Base-by-base conservation (phyloP, 768 basidiomycete species). In the Pholiota molesta region DNA sequence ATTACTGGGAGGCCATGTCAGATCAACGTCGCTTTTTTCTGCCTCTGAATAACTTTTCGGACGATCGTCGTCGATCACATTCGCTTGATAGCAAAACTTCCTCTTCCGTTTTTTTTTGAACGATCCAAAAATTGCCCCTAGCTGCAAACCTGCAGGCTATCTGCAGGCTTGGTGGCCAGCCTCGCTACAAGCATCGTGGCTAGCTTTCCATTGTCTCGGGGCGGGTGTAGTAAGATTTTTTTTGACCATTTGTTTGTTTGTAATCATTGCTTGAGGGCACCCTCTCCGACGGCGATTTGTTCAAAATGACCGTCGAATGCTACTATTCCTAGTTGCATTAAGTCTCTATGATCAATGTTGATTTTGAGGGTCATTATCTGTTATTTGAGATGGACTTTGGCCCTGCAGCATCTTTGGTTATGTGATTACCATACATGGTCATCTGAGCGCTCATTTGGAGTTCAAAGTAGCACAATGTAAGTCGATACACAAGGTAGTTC, bases 51-150 rank as follows among this genome's bases (percentile, higher is more conserved):
- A 19, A 2, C 19, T 26, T 44, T 44, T 16, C n/a, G 42, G 31
- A 44, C 42, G 42, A 49, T 49, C 47, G 17, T 49, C 47, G 17
- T 55, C 31, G 35, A 55, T 55, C 53, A 49, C 47, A 14, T 49
- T 49, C 8, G 47, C 23, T 19, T 49, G 47, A 49, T 19, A 28
- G 23, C 2, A n/a, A 49, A 21, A 44, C 23, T 49, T 26, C 5
- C 11, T 26, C 23, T 6, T 3, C 21, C 23, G 13, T 21, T 49
- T 21, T 49, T 49, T 19, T 26, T 49, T 21, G 11, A 9, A 16
- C 11, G 14, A 13, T 16, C 35, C 35, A 37, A 37, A 37, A 37
- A 13, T 37, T 11, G 11, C 47, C 2, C 23, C 47, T 26, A 10
- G 9, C 47, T 49, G 23, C 23, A 49, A 37, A 1, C 14, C 10